Conservation (phyloP, 129 eudicot species). For the Daucus carota region DNA sequence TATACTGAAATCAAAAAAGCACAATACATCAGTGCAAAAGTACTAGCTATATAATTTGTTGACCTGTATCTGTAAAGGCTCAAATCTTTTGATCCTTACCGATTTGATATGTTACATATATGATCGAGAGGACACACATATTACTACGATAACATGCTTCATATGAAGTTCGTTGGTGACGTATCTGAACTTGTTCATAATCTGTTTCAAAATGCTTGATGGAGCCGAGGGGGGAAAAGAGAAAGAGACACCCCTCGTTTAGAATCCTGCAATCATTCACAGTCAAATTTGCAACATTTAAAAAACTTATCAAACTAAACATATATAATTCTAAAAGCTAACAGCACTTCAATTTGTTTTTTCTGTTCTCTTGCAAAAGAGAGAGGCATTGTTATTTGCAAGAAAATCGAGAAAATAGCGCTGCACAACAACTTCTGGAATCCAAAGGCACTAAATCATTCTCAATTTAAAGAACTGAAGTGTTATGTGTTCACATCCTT, state of each 20-base stretch:
- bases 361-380: background rate
- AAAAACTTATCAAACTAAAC: background rate
- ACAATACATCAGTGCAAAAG: no score
- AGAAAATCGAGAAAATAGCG: background rate
- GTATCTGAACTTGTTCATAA: background rate
- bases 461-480: no score
- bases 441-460: background rate
- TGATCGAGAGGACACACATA: background rate
- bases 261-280: background rate
- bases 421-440: background rate
- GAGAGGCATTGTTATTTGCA: background rate
- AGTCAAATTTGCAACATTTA: background rate
- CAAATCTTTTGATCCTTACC: no score
- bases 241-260: no score
- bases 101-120: no score
- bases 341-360: background rate
- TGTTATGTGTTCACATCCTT: background rate
- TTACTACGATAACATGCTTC: background rate
- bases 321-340: no score
- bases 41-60: no score
- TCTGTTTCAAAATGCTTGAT: background rate
- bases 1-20: no score
- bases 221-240: no score
- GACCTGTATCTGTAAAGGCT: no score
- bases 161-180: background rate